Base-by-base conservation (phyloP, 2,329 filamentous ascomycete species). In the Exophiala bonariae region DNA sequence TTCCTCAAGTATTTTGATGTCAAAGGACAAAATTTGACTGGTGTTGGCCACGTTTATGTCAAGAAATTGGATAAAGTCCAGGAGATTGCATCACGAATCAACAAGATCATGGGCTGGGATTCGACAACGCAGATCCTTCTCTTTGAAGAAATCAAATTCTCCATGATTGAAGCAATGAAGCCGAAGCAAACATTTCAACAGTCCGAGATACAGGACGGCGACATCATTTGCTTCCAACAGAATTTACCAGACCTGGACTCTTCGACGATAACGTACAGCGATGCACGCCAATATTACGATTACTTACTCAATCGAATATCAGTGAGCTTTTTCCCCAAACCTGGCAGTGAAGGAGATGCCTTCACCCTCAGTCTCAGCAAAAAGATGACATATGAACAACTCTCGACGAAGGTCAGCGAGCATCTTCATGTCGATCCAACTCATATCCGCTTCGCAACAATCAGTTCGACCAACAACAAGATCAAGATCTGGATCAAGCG, bases 81-180 rank as follows among this genome's bases (percentile, higher is more conserved):
- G 49, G 93, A 99, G 40, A 73, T 97, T 20, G 81, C 86, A 3
- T 82, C 87, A 1, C 71, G 81, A 22, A 96, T 99, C 50, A 71
- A 86, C 48, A 82, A 86, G 59, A 81, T 85, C 63, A 93, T 97
- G 89, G 80, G 82, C 10, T 97, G 93, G 92, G 80, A 86, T 18
- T 79, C 86, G 1, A 89, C 86, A 54, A 80, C 86, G 3, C 75
- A 81, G 3, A 80, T 87, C 50, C 78, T 80, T 59, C 79, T 99
- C 17, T 97, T 85, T 72, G 93, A 99, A 78, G 93, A 99, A 73
- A 97, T 99, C 70, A 99, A 97, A 70, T 90, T 91, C 41, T 88
- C 83, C 50, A 97, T 97, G 91, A 96, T 99, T 57, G 95, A 99
- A 64, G 79, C 81, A 5, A 86, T 99, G 75, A 97, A 96, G 70